Base-by-base conservation (phyloP, 2,329 filamentous ascomycete species). In the Fusarium heterosporum region DNA sequence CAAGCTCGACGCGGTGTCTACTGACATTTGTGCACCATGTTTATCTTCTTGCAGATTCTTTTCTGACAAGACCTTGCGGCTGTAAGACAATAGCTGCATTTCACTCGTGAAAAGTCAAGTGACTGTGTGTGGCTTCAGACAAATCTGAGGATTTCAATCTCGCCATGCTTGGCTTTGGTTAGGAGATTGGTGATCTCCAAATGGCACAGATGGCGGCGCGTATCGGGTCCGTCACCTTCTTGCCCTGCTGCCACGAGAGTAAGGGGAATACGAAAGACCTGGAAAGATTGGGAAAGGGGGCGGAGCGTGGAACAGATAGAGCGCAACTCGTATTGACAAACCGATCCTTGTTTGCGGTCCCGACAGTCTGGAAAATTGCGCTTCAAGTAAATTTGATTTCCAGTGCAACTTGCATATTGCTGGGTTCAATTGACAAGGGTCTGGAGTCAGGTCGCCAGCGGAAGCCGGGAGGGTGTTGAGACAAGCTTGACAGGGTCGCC, bases 351-450 rank as follows among this genome's bases (percentile, higher is more conserved):
- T 57, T 67, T 72, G 64, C 69, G 69, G 69, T 74, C 72, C 75
- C 75, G 75, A 76, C 74, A 75, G 73, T 72, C 54, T 77, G 75
- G 75, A 77, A 77, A 77, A 76, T 77, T 75, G 74, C 73, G 70
- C 73, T 71, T 68, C 69, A 64, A 60, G 70, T 71, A 68, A 72
- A 72, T 72, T 73, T 74, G 70, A 69, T 73, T 69, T 52, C 61
- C 41, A 51, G 60, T 67, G 71, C 68, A 64, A 69, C 53, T 70
- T 56, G 61, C 64, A 73, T 71, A 71, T 64, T 64, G 56, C 53
- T 61, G 53, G 65, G 56, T 54, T 58, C 49, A 55, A 48, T 50
- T 32, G 22, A 47, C 70, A 61, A 63, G 70, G 70, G 26, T 69
- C 58, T 58, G 65, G 70, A 36, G 64, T 53, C 47, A 51, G 48